Base-by-base conservation (phyloP, 139 green algal genomes). In the Ettlia oleoabundans region DNA sequence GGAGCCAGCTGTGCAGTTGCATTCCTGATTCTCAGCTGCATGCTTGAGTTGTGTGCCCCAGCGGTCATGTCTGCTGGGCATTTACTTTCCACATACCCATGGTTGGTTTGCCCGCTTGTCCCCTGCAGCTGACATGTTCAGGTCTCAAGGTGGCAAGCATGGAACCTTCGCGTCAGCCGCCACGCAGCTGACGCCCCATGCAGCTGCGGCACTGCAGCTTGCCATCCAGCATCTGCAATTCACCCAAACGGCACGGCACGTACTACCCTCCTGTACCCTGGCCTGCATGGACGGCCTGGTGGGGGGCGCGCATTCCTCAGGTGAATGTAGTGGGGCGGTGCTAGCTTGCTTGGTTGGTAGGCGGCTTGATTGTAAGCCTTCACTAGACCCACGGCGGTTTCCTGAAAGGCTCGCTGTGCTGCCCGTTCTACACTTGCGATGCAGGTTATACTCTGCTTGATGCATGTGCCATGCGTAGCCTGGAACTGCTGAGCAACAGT, bases 401-500 rank as follows among this genome's bases (percentile, higher is more conserved):
- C n/a, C n/a, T n/a, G n/a, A n/a, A n/a, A n/a, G n/a, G n/a, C n/a
- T n/a, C n/a, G n/a, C n/a, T n/a, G n/a, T n/a, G n/a, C n/a, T n/a
- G n/a, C n/a, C n/a, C n/a, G n/a, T n/a, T n/a, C n/a, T n/a, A n/a
- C n/a, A n/a, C n/a, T n/a, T n/a, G n/a, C n/a, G n/a, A n/a, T 67
- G 40, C 67, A 84, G 53, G 33, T 42, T 15, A 26, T 22, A 71
- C 26, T 80, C 41, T 91, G 42, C 87, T 94, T n/a, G 90, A 94
- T 81, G 76, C 73, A 61, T 80, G 73, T 4, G 85, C 89, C 38
- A 76, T 94, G 15, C 37, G 53, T 18, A 88, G 62, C 18, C 79
- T 94, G 70, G 81, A 90, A 63, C 64, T 94, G 47, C 55, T 94
- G 76, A 41, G 86, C 55, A 90, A 82, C 55, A 67, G 68, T 21